Conservation (phyloP, 2,329 filamentous ascomycete species). For the Trichoderma cornu-damae region DNA sequence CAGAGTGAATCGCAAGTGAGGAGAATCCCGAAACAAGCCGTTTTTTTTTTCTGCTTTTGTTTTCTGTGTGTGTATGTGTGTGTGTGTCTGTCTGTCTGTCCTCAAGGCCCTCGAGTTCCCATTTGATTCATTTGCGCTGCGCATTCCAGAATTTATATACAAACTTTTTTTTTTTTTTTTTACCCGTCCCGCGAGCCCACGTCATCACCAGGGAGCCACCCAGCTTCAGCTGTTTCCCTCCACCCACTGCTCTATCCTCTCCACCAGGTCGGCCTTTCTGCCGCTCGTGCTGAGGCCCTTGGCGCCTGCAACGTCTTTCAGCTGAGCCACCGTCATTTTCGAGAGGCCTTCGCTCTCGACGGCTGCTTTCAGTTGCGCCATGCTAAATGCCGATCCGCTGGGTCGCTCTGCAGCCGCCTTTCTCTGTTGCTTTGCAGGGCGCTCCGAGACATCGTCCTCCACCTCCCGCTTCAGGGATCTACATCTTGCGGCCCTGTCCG, state of each 20-base stretch:
- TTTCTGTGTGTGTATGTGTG: too few species aligned
- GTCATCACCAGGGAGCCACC: not conserved
- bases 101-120: too few species aligned
- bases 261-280: constrained; percentile 50
- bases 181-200: too few species aligned
- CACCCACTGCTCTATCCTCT: constrained; percentile 53
- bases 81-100: too few species aligned
- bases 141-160: too few species aligned
- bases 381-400: constrained; percentile 35
- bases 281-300: constrained; percentile 47
- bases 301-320: constrained; percentile 45
- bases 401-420: constrained; percentile 34
- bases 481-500: constrained; percentile 33
- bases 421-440: constrained; percentile 48
- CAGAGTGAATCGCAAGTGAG: too few species aligned
- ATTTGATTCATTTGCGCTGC: too few species aligned
- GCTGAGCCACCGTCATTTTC: constrained; percentile 51
- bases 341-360: constrained; percentile 43
- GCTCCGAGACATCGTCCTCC: constrained; percentile 37
- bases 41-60: too few species aligned
- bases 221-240: constrained; percentile 38
- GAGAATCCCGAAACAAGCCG: too few species aligned
- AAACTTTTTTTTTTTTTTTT: too few species aligned
- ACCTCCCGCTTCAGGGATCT: constrained; percentile 49
- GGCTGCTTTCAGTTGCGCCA: constrained; percentile 43